These are phyloP conservation scores for Pleurotus cornucopiae DNA, from an alignment of 768 basidiomycete species.

Conservation along the genomic window DNA sequence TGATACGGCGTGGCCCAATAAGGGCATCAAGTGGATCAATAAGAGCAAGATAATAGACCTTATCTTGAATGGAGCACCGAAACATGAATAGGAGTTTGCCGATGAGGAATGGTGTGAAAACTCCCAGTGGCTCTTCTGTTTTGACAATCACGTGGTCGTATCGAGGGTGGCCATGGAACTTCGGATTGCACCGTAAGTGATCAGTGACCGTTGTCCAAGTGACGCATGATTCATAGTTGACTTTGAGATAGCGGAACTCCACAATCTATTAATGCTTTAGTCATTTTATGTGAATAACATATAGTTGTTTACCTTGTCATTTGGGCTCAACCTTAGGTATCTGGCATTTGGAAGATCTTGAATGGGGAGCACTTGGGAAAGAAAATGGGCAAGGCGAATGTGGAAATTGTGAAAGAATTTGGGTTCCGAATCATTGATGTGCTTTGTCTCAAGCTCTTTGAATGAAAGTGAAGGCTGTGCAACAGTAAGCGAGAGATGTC, in stretches of 20 bases:
- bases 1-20: constrained; percentile 6
- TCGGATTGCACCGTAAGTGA: constrained; percentile 24
- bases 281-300: neutral
- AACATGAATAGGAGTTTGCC: constrained; percentile 18
- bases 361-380: neutral
- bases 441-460: neutral
- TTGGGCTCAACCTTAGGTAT: neutral
- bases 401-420: neutral
- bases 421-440: neutral
- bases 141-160: constrained; percentile 26
- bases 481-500: constrained; percentile 1
- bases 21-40: constrained; percentile 17
- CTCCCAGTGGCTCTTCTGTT: constrained; percentile 1
- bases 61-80: neutral
- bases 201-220: constrained; percentile 24
- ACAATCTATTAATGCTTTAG: neutral
- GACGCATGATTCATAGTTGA: constrained; percentile 22
- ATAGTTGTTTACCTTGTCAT: neutral
- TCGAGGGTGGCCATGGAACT: constrained; percentile 18
- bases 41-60: constrained; percentile 14
- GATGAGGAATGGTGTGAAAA: constrained; percentile 13
- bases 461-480: neutral
- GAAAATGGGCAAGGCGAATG: neutral
- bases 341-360: neutral
- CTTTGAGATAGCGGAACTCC: neutral